Percentiles rank a stretch among this genome's conserved stretches.
Conservation (phyloP, 352 stramenopile species). For the Globisporangium perplexum region DNA sequence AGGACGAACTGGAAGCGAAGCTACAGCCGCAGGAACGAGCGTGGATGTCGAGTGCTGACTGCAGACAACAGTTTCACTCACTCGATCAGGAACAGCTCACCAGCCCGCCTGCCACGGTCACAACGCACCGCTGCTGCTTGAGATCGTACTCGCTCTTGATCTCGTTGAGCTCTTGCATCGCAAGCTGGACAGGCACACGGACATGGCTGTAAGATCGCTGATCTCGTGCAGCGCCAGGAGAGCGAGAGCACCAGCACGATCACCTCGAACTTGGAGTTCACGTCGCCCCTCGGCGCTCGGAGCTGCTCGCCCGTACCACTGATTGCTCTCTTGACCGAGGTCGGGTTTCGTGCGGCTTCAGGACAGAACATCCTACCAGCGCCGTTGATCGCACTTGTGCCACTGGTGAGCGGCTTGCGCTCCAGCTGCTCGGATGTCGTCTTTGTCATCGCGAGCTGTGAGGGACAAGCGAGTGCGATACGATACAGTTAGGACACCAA, state of each 20-base stretch:
- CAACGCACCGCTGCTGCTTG: slow-evolving; percentile 28
- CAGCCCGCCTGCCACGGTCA: neutral
- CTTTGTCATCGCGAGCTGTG: neutral
- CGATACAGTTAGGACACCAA: neutral
- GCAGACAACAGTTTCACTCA: neutral
- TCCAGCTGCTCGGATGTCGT: neutral
- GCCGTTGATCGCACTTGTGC: neutral
- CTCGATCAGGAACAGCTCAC: neutral
- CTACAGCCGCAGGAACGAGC: neutral
- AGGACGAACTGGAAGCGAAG: neutral
- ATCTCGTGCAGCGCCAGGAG: slow-evolving; percentile 38
- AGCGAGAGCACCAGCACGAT: neutral
- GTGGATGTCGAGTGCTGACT: slow-evolving; percentile 22
- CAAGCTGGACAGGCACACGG: neutral
- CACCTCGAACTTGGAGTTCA: slow-evolving; percentile 50
- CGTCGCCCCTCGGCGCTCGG: slow-evolving; percentile 9
- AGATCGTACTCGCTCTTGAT: slow-evolving; percentile 36
- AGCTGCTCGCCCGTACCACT: neutral
- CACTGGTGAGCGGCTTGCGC: neutral
- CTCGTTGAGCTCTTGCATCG: slow-evolving; percentile 41
- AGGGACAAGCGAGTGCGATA: neutral
- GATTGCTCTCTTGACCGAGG: neutral
- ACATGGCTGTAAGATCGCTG: slow-evolving; percentile 7
- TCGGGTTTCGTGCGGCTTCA: neutral
- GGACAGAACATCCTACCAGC: neutral